Evolutionary conservation across 1,284 basidiomycete species (phyloP), one percentile per base, ranked within the genome.

Genomic region (Ustilago bromivora): DNA sequence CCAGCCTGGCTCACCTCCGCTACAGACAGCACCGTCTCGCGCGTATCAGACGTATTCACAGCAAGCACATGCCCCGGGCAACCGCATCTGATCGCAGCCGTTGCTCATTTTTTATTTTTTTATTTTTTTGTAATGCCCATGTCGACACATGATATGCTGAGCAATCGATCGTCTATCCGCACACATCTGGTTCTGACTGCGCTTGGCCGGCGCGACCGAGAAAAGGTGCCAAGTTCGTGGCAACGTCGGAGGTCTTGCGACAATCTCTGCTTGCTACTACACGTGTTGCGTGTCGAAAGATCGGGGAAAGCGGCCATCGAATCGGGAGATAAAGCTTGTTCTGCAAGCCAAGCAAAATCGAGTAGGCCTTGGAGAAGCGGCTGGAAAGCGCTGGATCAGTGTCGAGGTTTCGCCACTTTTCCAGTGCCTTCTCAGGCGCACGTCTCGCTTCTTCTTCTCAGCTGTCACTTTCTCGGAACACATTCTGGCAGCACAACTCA

Each of bases 371-470:
- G 61, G 56, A 60, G 73, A 76, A 76, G 61, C 55, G 43, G 61
- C 68, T 76, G 64, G 68, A 76, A 76, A 9, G 65, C 57, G 35
- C 73, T 43, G 15, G 73, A 64, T 43, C 19, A 5, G 23, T 63
- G 73, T 76, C 68, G 73, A 76, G 73, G 65, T 41, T 32, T 47
- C 56, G 49, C 11, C 54, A 13, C 23, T 31, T 49, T 64, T 66
- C 47, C 38, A 34, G 41, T 34, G 17, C n/a, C 17, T 31, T 55
- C 36, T 15, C n/a, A 32, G 3, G 23, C 23, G 23, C 23, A 28
- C 23, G 23, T 28, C 23, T 28, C 23, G 23, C 23, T 28, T 28
- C 23, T 28, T 28, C 36, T n/a, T 46, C 32, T 49, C 53, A 35
- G 61, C 61, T 32, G 28, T 38, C 35, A 51, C 23, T 12, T 31